phyloP scores from a whole-genome alignment of 148 eudicot genomes.

The Limonium bicolor region DNA sequence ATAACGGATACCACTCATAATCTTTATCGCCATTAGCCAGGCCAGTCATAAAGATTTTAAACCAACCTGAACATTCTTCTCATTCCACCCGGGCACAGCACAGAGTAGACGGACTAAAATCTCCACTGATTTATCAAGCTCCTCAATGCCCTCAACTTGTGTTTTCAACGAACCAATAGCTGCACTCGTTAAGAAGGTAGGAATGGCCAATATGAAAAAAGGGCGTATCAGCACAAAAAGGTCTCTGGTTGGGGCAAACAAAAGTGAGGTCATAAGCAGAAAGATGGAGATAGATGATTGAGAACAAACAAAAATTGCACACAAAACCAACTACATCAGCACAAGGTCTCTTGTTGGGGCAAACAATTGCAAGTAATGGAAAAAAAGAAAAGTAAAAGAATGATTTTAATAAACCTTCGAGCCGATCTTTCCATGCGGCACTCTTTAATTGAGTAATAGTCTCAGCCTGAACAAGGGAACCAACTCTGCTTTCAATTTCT shows the following conservation, averaged over 20 bases:
- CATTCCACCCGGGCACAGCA: conserved; percentile 97
- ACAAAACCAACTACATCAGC: no score
- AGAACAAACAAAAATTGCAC: no score
- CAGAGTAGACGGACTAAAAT: conserved; percentile 79
- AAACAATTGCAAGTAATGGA: not conserved
- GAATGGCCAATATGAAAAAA: no score
- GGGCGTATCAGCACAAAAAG: not conserved
- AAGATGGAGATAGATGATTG: no score
- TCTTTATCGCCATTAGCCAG: no score
- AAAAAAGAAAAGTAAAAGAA: conserved; percentile 5
- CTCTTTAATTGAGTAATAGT: conserved; percentile 76
- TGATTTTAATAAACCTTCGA: conserved; percentile 55
- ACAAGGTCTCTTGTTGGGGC: no score
- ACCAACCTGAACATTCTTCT: conserved; percentile 91
- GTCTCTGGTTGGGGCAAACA: no score
- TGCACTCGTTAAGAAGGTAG: conserved; percentile 20
- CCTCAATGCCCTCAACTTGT: conserved; percentile 69
- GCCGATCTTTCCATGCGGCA: conserved; percentile 94
- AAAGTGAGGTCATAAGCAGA: no score
- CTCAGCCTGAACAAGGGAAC: conserved; percentile 65
- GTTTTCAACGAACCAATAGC: conserved; percentile 78
- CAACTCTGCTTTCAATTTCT: conserved; percentile 85
- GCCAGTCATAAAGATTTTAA: not conserved
- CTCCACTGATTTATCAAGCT: conserved; percentile 75
- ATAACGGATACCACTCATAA: no score